Conservation (phyloP, 306 rosid genomes). For the Nissolia schottii region DNA sequence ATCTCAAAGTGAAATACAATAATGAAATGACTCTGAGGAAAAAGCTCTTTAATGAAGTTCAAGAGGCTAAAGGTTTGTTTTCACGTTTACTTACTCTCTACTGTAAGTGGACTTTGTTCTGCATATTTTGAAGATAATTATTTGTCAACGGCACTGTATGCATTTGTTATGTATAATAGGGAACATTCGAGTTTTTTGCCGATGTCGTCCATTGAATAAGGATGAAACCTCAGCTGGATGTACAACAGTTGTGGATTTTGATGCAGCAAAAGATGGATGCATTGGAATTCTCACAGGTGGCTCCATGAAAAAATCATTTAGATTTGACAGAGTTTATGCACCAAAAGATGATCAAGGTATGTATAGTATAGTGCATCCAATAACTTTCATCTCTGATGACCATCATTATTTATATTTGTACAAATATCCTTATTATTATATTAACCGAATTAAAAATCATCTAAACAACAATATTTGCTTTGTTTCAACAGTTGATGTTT, state of each 20-base stretch:
- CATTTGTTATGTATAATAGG: conserved; percentile 43
- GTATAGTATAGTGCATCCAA: neutral
- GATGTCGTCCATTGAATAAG: conserved; percentile 83
- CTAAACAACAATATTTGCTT: conserved; percentile 16
- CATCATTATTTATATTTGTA: neutral
- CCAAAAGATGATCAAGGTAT: conserved; percentile 87
- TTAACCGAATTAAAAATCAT: neutral
- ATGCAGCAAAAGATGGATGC: conserved; percentile 77
- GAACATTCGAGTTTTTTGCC: conserved; percentile 84
- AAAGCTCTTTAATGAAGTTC: conserved; percentile 84
- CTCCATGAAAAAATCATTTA: conserved; percentile 60
- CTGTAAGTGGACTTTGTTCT: neutral
- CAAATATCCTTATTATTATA: neutral
- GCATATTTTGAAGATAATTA: neutral
- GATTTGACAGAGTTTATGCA: conserved; percentile 75
- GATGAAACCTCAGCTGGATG: conserved; percentile 54
- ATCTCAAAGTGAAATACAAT: conserved; percentile 68
- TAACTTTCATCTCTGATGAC: neutral
- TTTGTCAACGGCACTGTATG: neutral
- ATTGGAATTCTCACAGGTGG: conserved; percentile 61
- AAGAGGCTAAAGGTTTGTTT: conserved; percentile 77
- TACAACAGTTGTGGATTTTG: conserved; percentile 66
- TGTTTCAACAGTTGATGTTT: conserved; percentile 69
- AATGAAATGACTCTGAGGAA: conserved; percentile 77
- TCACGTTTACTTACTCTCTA: conserved; percentile 7